phyloP scores from a whole-genome alignment of 331 rosid genomes.

The Saraca asoca region DNA sequence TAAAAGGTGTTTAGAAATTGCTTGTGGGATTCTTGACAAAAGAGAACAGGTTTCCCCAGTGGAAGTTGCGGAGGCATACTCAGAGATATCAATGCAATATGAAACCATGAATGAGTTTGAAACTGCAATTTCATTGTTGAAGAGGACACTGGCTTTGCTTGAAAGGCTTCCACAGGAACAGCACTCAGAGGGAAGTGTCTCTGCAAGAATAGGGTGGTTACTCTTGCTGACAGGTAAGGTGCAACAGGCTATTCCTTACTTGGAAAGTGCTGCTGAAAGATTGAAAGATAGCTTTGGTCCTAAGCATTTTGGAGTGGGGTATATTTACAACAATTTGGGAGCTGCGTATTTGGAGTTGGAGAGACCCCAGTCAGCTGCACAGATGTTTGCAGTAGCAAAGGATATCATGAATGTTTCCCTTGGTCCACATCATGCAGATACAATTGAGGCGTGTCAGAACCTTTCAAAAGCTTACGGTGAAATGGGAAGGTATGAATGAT shows the following conservation, averaged over 20 bases:
- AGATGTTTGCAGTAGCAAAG: slow-evolving; percentile 88
- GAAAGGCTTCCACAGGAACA: slow-evolving; percentile 91
- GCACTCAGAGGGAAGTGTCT: slow-evolving; percentile 83
- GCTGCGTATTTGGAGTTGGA: slow-evolving; percentile 93
- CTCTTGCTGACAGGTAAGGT: slow-evolving; percentile 86
- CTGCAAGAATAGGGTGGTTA: slow-evolving; percentile 92
- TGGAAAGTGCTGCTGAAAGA: slow-evolving; percentile 88
- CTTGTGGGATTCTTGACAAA: slow-evolving; percentile 79
- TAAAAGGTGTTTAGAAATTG: slow-evolving; percentile 76
- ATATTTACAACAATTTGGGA: slow-evolving; percentile 89
- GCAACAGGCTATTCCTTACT: slow-evolving; percentile 75
- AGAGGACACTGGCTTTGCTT: slow-evolving; percentile 68
- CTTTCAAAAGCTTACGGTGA: slow-evolving; percentile 87
- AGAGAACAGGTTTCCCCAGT: slow-evolving; percentile 56
- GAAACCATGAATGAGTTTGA: slow-evolving; percentile 92
- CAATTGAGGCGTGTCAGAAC: slow-evolving; percentile 88
- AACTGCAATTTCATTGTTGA: slow-evolving; percentile 80
- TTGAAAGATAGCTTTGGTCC: slow-evolving; percentile 89
- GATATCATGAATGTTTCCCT: slow-evolving; percentile 93
- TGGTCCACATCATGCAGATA: slow-evolving; percentile 86
- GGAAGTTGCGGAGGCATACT: slow-evolving; percentile 85
- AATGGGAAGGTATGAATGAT: slow-evolving; percentile 60
- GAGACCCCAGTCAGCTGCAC: slow-evolving; percentile 94
- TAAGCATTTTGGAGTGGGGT: slow-evolving; percentile 94
- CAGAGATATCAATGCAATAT: slow-evolving; percentile 81